Percentiles rank a stretch among this genome's conserved stretches.
These are phyloP conservation scores for Crithidia fasciculata DNA, from an alignment of 208 protist species.

Conservation along the genomic window DNA sequence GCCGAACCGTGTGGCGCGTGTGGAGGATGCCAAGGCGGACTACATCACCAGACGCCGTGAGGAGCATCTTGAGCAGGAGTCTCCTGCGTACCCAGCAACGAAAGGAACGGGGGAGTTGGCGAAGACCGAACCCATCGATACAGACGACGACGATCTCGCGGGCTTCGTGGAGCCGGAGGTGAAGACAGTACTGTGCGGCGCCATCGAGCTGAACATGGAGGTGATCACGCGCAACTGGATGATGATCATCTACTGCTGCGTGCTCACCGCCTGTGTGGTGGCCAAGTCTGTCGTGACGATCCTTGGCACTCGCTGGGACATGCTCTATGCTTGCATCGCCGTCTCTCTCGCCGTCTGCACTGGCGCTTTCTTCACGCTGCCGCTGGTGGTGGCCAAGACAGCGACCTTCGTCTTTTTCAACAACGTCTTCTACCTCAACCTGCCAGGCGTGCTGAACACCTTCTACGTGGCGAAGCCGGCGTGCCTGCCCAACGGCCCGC, in stretches of 20 bases:
- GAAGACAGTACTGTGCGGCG: conserved; percentile 27
- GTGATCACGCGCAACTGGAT: conserved; percentile 37
- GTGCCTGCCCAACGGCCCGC: conserved; percentile 67
- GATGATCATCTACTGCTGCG: conserved; percentile 42
- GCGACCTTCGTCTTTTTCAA: conserved; percentile 41
- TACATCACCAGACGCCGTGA: conserved; percentile 20
- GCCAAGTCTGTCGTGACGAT: conserved; percentile 38
- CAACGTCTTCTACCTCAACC: conserved; percentile 50
- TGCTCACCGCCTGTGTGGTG: conserved; percentile 39
- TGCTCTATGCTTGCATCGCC: conserved; percentile 37
- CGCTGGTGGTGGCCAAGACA: conserved; percentile 44
- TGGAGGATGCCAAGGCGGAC: conserved; percentile 39
- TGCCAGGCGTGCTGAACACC: conserved; percentile 61
- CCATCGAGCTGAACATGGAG: conserved; percentile 35
- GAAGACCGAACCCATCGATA: not conserved
- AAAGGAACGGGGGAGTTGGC: not conserved
- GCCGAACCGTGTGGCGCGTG: conserved; percentile 46
- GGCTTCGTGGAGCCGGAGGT: conserved; percentile 34
- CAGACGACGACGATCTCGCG: conserved; percentile 10
- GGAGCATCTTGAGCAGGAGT: not conserved
- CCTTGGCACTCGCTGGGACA: conserved; percentile 34
- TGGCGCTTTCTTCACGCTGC: conserved; percentile 37
- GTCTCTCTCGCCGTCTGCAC: conserved; percentile 26
- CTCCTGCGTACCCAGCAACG: not conserved
- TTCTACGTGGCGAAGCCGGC: conserved; percentile 57